A percentile compares a stretch with the other conserved stretches of the same genome.
These are phyloP conservation scores for Geum urbanum DNA, from an alignment of 306 rosid genomes.

Conservation along the genomic window DNA sequence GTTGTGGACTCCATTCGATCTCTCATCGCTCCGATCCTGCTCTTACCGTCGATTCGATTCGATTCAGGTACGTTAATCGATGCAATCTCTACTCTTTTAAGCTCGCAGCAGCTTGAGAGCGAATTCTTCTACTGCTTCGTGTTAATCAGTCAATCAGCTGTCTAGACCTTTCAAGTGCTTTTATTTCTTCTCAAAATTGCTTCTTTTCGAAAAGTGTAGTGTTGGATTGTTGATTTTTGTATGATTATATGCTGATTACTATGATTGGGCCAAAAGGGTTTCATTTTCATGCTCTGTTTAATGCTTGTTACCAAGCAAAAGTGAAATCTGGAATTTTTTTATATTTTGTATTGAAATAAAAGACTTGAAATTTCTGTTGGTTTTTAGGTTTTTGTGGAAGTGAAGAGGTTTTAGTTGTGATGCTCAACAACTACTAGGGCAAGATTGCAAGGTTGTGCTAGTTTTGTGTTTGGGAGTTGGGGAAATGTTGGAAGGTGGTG, in stretches of 20 bases:
- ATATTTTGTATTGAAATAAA: neutral
- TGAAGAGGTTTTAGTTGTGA: neutral
- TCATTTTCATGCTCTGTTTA: no score
- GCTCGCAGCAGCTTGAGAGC: neutral
- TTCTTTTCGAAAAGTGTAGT: neutral
- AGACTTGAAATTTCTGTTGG: conserved; percentile 5
- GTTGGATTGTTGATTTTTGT: neutral
- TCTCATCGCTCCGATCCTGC: neutral
- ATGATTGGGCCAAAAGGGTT: neutral
- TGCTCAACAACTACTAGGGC: neutral
- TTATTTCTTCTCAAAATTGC: no score
- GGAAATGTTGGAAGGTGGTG: conserved; percentile 76
- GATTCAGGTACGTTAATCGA: conserved; percentile 9
- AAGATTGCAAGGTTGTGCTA: neutral
- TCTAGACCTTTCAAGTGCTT: no score
- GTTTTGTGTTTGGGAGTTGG: neutral
- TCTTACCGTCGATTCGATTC: no score
- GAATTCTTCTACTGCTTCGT: neutral
- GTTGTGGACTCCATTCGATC: conserved; percentile 6
- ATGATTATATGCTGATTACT: no score
- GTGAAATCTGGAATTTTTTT: neutral
- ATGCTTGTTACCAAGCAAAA: no score
- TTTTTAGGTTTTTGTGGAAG: conserved; percentile 24
- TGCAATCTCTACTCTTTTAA: neutral
- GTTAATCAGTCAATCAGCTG: neutral